These are phyloP conservation scores for Arachis stenosperma DNA, from an alignment of 306 rosid species.

Conservation along the genomic window DNA sequence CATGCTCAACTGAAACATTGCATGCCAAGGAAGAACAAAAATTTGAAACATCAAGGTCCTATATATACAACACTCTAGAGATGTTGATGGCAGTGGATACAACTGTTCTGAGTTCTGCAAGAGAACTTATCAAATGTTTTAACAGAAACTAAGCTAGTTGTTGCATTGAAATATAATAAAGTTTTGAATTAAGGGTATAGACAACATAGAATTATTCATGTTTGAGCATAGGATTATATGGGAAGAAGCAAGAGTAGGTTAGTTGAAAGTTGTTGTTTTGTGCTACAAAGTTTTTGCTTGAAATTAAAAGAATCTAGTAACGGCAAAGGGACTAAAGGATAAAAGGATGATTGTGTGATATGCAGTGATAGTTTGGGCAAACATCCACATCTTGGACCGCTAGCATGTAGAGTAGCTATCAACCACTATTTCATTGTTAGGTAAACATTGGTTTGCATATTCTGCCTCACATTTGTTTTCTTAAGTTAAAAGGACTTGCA, in stretches of 20 bases:
- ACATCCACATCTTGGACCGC: constrained; percentile 41
- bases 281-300: constrained; percentile 7
- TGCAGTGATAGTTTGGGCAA: constrained; percentile 41
- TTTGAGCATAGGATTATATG: constrained; percentile 11
- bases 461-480: neutral
- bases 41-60: constrained; percentile 6
- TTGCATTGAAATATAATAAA: too few species aligned
- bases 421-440: constrained; percentile 31
- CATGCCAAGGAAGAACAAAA: constrained; percentile 7
- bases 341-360: constrained; percentile 11
- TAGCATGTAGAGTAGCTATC: constrained; percentile 24
- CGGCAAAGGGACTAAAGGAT: constrained; percentile 29
- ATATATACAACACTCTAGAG: neutral
- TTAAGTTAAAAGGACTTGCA: constrained; percentile 27
- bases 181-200: too few species aligned
- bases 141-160: too few species aligned
- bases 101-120: too few species aligned
- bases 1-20: constrained; percentile 27
- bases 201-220: neutral
- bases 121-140: too few species aligned
- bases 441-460: constrained; percentile 28
- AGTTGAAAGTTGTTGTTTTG: constrained; percentile 23
- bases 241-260: neutral
- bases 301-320: constrained; percentile 9
- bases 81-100: too few species aligned